Conservation (phyloP, 495 filamentous ascomycete genomes). For the Aspergillus funiculosus region DNA sequence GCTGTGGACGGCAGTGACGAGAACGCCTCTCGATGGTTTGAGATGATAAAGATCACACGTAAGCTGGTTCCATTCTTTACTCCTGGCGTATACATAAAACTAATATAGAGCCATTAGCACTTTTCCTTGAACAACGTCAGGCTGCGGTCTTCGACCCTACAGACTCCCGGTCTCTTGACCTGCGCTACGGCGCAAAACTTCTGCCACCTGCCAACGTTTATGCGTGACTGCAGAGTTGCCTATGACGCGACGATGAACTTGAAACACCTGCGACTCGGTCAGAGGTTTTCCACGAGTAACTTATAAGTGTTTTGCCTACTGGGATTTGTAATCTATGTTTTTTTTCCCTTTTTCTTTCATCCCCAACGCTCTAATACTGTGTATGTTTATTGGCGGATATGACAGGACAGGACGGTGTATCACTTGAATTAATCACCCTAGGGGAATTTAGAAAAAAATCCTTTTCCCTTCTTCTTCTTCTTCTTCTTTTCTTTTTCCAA, state of each 20-base stretch:
- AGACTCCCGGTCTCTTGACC: conserved; percentile 62
- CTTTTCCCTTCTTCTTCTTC: too few relatives aligned
- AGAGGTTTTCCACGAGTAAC: too few relatives aligned
- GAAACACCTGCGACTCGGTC: too few relatives aligned
- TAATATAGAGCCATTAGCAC: conserved; percentile 21
- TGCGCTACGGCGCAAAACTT: conserved; percentile 58
- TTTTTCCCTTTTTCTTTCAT: too few relatives aligned
- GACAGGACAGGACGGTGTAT: too few relatives aligned
- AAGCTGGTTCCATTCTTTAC: conserved; percentile 26
- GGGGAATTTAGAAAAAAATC: too few relatives aligned
- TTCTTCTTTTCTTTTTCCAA: too few relatives aligned
- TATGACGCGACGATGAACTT: neutral
- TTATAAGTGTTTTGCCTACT: too few relatives aligned
- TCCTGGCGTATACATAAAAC: neutral
- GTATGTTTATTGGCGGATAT: too few relatives aligned
- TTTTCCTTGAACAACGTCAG: conserved; percentile 43
- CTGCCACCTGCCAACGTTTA: conserved; percentile 34
- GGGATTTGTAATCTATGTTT: too few relatives aligned
- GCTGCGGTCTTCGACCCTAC: conserved; percentile 52
- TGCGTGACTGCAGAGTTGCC: conserved; percentile 10
- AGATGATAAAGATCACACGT: conserved; percentile 56
- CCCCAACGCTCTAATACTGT: too few relatives aligned
- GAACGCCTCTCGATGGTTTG: conserved; percentile 53
- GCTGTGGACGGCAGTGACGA: conserved; percentile 49
- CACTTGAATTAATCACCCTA: too few relatives aligned